These are phyloP conservation scores for Mycena maculata DNA, from an alignment of 768 basidiomycete genomes.

Conservation along the genomic window DNA sequence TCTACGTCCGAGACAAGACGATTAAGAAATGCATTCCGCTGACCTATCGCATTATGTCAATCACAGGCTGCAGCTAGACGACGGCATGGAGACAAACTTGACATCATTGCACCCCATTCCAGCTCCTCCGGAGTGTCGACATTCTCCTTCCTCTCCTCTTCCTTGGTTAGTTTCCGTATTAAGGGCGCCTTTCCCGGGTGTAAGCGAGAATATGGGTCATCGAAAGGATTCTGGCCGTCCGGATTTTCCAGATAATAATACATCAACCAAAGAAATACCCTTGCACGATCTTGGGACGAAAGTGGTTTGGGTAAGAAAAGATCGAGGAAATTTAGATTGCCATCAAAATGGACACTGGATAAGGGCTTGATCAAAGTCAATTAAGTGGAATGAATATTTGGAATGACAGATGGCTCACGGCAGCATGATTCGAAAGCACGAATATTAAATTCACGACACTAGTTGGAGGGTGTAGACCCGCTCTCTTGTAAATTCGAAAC, in stretches of 20 bases:
- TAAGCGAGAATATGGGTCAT: conserved; percentile 68
- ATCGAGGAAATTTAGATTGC: conserved; percentile 81
- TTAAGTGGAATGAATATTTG: conserved; percentile 18
- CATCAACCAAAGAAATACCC: conserved; percentile 85
- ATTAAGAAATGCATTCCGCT: conserved; percentile 77
- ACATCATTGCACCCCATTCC: conserved; percentile 83
- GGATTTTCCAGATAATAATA: conserved; percentile 84
- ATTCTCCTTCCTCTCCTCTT: conserved; percentile 74
- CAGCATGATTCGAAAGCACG: conserved; percentile 81
- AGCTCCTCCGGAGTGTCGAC: conserved; percentile 83
- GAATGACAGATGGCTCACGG: conserved; percentile 58
- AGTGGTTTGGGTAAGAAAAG: conserved; percentile 84
- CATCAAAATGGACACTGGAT: conserved; percentile 78
- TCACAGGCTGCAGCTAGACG: not conserved
- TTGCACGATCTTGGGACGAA: conserved; percentile 78
- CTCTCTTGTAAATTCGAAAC: conserved; percentile 53
- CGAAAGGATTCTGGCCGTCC: conserved; percentile 76
- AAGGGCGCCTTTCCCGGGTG: conserved; percentile 74
- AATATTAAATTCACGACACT: conserved; percentile 90
- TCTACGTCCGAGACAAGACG: conserved; percentile 70
- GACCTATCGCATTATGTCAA: conserved; percentile 29
- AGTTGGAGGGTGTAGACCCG: conserved; percentile 78
- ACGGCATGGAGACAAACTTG: conserved; percentile 42
- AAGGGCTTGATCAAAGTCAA: conserved; percentile 57
- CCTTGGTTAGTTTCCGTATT: conserved; percentile 64